phyloP scores from a whole-genome alignment of 192 early-diverging fungal genomes.

The Spizellomyces punctatus region DNA sequence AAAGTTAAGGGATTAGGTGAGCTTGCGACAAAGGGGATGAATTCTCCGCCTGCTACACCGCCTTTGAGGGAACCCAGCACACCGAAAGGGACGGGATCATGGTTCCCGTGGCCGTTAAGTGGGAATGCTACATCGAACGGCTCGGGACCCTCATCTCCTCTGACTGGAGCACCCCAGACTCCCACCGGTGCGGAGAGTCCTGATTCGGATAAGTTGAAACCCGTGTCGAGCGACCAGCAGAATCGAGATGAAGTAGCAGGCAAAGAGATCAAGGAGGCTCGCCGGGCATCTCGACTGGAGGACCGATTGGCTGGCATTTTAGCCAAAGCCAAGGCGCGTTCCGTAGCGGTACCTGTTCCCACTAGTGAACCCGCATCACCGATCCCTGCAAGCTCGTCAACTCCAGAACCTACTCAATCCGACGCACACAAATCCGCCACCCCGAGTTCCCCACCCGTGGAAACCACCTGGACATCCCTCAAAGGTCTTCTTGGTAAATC shows the following conservation, averaged over 20 bases:
- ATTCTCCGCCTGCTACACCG: conserved; percentile 10
- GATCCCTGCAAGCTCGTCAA: too few species aligned
- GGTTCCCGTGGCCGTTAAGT: conserved; percentile 27
- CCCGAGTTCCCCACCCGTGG: neutral
- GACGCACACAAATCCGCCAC: neutral
- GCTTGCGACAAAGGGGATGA: neutral
- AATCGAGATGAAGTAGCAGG: neutral
- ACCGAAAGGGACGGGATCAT: conserved; percentile 8
- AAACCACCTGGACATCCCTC: neutral
- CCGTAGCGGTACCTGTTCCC: conserved; percentile 5
- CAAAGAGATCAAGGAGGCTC: conserved; percentile 14
- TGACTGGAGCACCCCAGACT: neutral
- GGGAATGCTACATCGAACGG: neutral
- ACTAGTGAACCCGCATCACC: neutral
- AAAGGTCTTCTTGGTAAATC: conserved; percentile 2
- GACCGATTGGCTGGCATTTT: conserved; percentile 19
- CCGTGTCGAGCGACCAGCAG: too few species aligned
- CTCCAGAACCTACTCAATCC: too few species aligned
- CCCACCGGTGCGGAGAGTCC: neutral
- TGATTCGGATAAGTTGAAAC: too few species aligned
- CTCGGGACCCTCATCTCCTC: neutral
- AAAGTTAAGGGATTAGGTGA: neutral
- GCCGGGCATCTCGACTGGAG: conserved; percentile 16
- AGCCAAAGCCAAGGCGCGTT: conserved; percentile 8
- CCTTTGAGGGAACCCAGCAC: conserved; percentile 17